Base-by-base conservation (phyloP, 169 alveolate genomes). In the Besnoitia besnoiti region DNA sequence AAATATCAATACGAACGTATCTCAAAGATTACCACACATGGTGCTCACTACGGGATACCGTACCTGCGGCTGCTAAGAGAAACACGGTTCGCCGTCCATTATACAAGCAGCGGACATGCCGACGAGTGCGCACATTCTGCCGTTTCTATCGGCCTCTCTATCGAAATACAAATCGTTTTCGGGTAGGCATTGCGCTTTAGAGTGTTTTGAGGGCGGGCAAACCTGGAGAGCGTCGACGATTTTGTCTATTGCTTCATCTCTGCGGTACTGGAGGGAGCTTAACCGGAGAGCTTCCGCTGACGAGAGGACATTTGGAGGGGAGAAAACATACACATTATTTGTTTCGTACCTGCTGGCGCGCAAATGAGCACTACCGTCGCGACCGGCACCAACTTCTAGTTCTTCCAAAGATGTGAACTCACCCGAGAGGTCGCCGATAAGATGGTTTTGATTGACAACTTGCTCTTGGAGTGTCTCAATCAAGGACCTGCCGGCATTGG, bases 181-280 rank as follows among this genome's bases (percentile, higher is more conserved):
- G n/a, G n/a, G n/a, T n/a, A n/a, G n/a, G n/a, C n/a, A n/a, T n/a
- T n/a, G n/a, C n/a, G n/a, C n/a, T n/a, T n/a, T n/a, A n/a, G n/a
- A n/a, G n/a, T n/a, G n/a, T n/a, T n/a, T n/a, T n/a, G n/a, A n/a
- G n/a, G 67, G n/a, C n/a, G 67, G n/a, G 67, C 67, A 16, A 14
- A 67, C 80, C 80, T 67, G 80, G 16, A 67, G 40, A 0, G 80
- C 40, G 16, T n/a, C 16, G 80, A 67, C 24, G 24, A 67, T 30
- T 16, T 67, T 67, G 80, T 67, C 80, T 67, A 67, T 67, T n/a
- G 80, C 80, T 67, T 67, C 80, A 67, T 67, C 80, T 16, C 80
- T 19, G 80, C 80, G 80, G 40, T 67, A 67, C 80, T 67, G 80
- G 19, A 67, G 2, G 24, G 80, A 67, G 40, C 80, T 67, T 33